phyloP scores from a whole-genome alignment of 1,284 basidiomycete genomes.

The Wallemia mellicola region DNA sequence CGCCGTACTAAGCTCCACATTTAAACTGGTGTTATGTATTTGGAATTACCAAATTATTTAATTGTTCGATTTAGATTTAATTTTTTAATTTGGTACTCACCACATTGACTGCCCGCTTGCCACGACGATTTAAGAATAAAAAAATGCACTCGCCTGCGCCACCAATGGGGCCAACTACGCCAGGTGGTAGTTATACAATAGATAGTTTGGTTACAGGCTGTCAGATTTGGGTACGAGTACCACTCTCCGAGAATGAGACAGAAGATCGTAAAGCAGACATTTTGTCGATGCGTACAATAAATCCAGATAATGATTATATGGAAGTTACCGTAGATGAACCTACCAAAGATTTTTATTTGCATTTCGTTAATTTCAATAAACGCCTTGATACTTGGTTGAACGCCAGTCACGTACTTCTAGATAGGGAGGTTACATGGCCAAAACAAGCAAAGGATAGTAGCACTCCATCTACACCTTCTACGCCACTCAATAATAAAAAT shows the following conservation, averaged over 20 bases:
- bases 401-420: constrained; percentile 52
- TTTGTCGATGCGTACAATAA: constrained; percentile 53
- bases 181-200: neutral
- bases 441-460: constrained; percentile 25
- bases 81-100: neutral
- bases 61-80: neutral
- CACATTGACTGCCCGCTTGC: too few relatives aligned
- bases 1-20: constrained; percentile 10
- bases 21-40: constrained; percentile 1
- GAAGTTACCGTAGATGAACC: constrained; percentile 22
- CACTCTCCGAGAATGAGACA: constrained; percentile 33
- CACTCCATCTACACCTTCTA: constrained; percentile 6
- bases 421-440: constrained; percentile 79
- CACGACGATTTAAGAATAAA: too few relatives aligned
- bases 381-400: constrained; percentile 97
- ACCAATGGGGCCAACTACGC: neutral
- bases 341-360: constrained; percentile 58
- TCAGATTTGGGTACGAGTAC: constrained; percentile 65
- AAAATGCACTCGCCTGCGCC: neutral
- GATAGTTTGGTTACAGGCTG: constrained; percentile 44
- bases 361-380: constrained; percentile 95
- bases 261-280: constrained; percentile 82
- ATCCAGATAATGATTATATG: constrained; percentile 20
- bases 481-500: too few relatives aligned
- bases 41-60: neutral